phyloP scores from a whole-genome alignment of 2,329 filamentous ascomycete genomes.

The Cyanodermella asteris region DNA sequence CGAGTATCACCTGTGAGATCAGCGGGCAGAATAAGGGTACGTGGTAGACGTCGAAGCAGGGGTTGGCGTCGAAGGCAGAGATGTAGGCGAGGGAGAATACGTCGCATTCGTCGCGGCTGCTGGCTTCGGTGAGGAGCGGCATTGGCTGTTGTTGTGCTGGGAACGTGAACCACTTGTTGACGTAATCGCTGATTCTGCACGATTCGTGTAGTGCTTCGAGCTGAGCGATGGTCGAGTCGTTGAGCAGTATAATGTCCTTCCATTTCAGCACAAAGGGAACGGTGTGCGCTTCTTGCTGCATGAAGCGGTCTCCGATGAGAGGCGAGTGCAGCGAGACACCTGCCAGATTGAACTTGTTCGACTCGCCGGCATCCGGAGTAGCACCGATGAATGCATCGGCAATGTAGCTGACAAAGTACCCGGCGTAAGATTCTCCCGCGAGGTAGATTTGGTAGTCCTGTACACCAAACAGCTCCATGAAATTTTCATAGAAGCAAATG shows the following conservation, averaged over 20 bases:
- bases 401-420: constrained; percentile 7
- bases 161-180: constrained; percentile 8
- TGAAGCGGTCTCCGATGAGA: constrained; percentile 1
- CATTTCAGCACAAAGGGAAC: constrained; percentile 6
- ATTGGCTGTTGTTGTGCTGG: constrained; percentile 8
- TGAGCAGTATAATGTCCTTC: constrained; percentile 9
- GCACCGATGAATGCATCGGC: too few relatives aligned
- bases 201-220: constrained; percentile 6
- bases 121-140: too few relatives aligned
- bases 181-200: constrained; percentile 7
- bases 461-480: constrained; percentile 7
- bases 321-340: neutral
- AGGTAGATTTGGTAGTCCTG: constrained; percentile 8
- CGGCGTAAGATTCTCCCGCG: constrained; percentile 7
- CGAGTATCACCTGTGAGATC: too few relatives aligned
- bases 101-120: too few relatives aligned
- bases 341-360: constrained; percentile 3
- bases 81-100: neutral
- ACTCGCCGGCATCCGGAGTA: constrained; percentile 5
- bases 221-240: constrained; percentile 5
- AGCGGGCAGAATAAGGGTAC: constrained; percentile 13
- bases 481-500: constrained; percentile 7
- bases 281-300: constrained; percentile 2
- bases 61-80: constrained; percentile 3
- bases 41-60: constrained; percentile 16